phyloP scores from a whole-genome alignment of 108 stramenopile species.

The Cyclotella kingstonii region DNA sequence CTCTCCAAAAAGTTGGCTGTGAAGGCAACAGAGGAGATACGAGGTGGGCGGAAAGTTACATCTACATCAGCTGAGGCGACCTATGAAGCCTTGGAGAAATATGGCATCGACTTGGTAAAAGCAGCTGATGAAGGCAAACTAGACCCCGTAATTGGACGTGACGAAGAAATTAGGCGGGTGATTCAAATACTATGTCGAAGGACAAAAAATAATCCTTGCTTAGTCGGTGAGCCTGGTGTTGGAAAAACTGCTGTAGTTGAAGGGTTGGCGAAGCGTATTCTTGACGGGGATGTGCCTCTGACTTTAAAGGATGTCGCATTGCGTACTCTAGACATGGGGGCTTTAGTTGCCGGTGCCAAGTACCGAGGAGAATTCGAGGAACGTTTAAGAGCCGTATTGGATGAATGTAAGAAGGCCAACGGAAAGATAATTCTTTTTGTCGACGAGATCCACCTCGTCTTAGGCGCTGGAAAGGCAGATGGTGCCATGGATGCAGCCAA shows the following conservation, averaged over 20 bases:
- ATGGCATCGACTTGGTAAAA: slow-evolving; percentile 78
- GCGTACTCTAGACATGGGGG: slow-evolving; percentile 94
- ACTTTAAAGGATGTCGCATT: slow-evolving; percentile 81
- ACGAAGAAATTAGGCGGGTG: slow-evolving; percentile 91
- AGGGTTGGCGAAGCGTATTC: slow-evolving; percentile 91
- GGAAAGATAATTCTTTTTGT: slow-evolving; percentile 94
- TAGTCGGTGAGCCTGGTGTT: slow-evolving; percentile 90
- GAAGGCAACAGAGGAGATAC: slow-evolving; percentile 61
- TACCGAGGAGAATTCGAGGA: slow-evolving; percentile 99
- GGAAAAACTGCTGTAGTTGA: slow-evolving; percentile 98
- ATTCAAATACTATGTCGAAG: slow-evolving; percentile 94
- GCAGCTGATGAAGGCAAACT: slow-evolving; percentile 89
- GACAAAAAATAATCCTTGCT: slow-evolving; percentile 95
- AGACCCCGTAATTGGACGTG: slow-evolving; percentile 97
- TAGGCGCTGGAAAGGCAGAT: slow-evolving; percentile 92
- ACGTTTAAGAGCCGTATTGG: slow-evolving; percentile 91
- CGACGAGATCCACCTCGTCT: slow-evolving; percentile 96
- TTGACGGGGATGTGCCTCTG: slow-evolving; percentile 94
- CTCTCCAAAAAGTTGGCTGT: slow-evolving; percentile 64
- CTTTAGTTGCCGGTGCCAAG: slow-evolving; percentile 95
- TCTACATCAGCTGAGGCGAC: slow-evolving; percentile 65
- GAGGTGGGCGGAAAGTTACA: slow-evolving; percentile 68
- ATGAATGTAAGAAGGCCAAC: slow-evolving; percentile 88
- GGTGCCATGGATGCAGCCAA: slow-evolving; percentile 98
- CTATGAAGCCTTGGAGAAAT: slow-evolving; percentile 70